Evolutionary conservation across 768 basidiomycete species (phyloP).

Genomic region (Amanita molliuscula): DNA sequence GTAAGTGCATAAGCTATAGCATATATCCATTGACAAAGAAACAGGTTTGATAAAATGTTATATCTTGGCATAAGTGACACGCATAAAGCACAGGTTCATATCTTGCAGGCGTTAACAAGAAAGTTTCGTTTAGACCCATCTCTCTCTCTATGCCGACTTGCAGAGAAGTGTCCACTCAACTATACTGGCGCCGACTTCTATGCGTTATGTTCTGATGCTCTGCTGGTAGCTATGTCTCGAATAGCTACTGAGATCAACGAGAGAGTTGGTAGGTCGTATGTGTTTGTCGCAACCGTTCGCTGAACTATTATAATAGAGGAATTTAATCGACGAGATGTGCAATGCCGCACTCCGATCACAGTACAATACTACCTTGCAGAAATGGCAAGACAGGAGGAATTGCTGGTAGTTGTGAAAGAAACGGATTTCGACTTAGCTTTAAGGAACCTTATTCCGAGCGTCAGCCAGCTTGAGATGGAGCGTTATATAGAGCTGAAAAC

Average conservation of each 20-base stretch:
- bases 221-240: constrained; percentile 89
- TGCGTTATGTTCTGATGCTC: constrained; percentile 92
- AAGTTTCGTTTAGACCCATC: constrained; percentile 77
- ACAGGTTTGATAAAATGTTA: constrained; percentile 91
- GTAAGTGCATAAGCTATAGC: constrained; percentile 25
- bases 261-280: constrained; percentile 47
- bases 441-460: constrained; percentile 61
- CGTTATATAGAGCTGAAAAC: constrained; percentile 70
- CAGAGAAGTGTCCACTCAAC: constrained; percentile 77
- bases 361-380: constrained; percentile 87
- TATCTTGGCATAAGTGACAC: constrained; percentile 90
- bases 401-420: constrained; percentile 62
- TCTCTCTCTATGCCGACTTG: constrained; percentile 53
- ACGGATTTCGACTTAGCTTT: constrained; percentile 75
- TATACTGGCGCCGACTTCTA: constrained; percentile 98
- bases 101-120: constrained; percentile 82
- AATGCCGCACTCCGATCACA: constrained; percentile 62
- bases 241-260: constrained; percentile 73
- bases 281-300: not conserved
- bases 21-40: not conserved
- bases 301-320: constrained; percentile 15
- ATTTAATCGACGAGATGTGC: constrained; percentile 37
- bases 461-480: constrained; percentile 77
- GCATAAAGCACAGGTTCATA: constrained; percentile 75
- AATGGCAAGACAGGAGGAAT: constrained; percentile 59